Conservation (phyloP, 169 alveolate genomes). For the Cardiosporidium cionae region DNA sequence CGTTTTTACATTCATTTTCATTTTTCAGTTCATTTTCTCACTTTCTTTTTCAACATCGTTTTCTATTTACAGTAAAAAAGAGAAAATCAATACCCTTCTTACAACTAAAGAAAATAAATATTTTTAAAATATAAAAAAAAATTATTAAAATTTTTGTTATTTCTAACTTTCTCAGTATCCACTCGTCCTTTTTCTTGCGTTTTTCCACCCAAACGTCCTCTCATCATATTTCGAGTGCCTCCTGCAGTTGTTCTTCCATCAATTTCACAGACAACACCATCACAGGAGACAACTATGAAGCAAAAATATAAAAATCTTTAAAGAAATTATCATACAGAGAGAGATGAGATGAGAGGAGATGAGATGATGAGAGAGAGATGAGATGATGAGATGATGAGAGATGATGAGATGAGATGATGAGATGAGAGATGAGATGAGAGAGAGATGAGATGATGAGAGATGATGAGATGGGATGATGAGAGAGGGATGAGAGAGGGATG, state of each 20-base stretch:
- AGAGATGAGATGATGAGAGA: too few species aligned
- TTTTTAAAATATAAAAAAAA: neutral
- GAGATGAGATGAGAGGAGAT: too few species aligned
- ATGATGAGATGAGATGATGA: too few species aligned
- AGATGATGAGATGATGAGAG: too few species aligned
- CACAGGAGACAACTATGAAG: neutral
- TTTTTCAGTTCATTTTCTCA: neutral
- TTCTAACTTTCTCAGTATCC: neutral
- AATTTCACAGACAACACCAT: neutral
- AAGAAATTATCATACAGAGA: too few species aligned
- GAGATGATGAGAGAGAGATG: too few species aligned
- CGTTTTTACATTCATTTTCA: too few species aligned
- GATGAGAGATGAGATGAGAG: too few species aligned
- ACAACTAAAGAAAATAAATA: neutral
- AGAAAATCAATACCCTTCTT: neutral
- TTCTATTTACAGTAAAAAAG: neutral
- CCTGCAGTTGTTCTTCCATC: neutral
- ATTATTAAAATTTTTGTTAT: neutral
- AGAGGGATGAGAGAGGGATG: too few species aligned
- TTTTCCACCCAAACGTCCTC: neutral
- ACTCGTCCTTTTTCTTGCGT: neutral
- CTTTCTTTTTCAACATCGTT: neutral
- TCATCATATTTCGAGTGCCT: neutral
- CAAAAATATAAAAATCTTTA: too few species aligned
- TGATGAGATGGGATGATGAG: too few species aligned